Evolutionary conservation across 176 grass and related monocot genomes (phyloP).

Genomic region (Carex scoparia): DNA sequence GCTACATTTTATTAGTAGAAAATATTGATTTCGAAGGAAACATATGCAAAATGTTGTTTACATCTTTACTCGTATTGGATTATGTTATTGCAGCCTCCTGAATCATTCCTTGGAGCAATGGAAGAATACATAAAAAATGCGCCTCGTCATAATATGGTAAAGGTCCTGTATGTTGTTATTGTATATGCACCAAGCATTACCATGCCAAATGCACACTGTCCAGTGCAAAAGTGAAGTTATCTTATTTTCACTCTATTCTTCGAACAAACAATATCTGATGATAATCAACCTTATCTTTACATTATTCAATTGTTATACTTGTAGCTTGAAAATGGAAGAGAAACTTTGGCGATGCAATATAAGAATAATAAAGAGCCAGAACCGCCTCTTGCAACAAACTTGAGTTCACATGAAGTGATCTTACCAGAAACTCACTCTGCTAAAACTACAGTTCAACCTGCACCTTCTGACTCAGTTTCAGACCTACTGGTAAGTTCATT

Average conservation of each 20-base stretch:
- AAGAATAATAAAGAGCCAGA: neutral
- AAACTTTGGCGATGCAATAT: slow-evolving; percentile 8
- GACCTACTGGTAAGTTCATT: slow-evolving; percentile 11
- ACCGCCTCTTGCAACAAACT: neutral
- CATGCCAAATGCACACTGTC: neutral
- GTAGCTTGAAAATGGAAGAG: slow-evolving; percentile 23
- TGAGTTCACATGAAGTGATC: neutral
- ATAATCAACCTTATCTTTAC: neutral
- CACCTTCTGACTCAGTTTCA: neutral
- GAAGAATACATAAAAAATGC: slow-evolving; percentile 35
- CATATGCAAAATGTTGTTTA: neutral
- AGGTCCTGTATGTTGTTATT: slow-evolving; percentile 1
- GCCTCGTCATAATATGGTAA: slow-evolving; percentile 23
- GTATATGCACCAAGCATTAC: neutral
- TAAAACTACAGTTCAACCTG: neutral
- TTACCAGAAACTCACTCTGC: neutral
- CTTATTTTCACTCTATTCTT: neutral
- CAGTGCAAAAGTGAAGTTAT: neutral
- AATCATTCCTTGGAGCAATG: slow-evolving; percentile 34
- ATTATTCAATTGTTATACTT: neutral
- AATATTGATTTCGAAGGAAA: neutral
- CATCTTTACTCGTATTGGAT: slow-evolving; percentile 2
- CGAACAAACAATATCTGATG: neutral
- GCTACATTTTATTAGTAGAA: neutral
- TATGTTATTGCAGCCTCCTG: slow-evolving; percentile 37